Evolutionary conservation across 2,329 filamentous ascomycete genomes (phyloP), one percentile per base, ranked within the genome.

Genomic region (Hansfordia pulvinata): DNA sequence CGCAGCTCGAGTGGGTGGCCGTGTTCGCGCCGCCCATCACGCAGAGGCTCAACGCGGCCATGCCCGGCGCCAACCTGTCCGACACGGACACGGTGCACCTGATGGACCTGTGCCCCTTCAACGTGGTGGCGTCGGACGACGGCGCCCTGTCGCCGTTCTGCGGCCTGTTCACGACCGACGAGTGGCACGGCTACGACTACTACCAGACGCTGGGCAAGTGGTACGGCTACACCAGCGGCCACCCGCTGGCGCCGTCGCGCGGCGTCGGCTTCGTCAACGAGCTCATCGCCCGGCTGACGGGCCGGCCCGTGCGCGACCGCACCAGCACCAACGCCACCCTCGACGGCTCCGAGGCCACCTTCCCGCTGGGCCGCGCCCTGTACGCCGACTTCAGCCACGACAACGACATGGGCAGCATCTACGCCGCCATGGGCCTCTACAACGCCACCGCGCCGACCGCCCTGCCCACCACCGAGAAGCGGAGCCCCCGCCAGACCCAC

Each of bases 311-410:
- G 1, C 40, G 61, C 1, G 84, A 93, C 46, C 53, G 69, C 31
- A 93, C 84, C 1, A 73, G 62, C 29, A 83, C 76, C 5, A 93
- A 94, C 50, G 59, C 56, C 19, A 93, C 85, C 0, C 63, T 93
- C 0, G 81, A 92, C 46, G 55, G 56, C 5, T 60, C 72, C 31
- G 54, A 65, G 1, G 45, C 52, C 6, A 86, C 80, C 0, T 94
- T 93, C 42, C 85, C 86, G 0, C 56, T 93, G 0, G 62, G 66
- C 34, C 52, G 58, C 22, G 55, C 54, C 8, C 54, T 93, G 2
- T 94, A 92, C 43, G 85, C 83, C 0, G 86, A 94, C 51, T 93
- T 94, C 46, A 82, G 76, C 35, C 86, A 94, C 51, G 86, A 94
- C 52, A 93, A 92, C 49, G 75, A 79, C 44, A 84, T 94, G 73